phyloP scores from a whole-genome alignment of 2,329 filamentous ascomycete genomes.

The Nectriaceae sp. region DNA sequence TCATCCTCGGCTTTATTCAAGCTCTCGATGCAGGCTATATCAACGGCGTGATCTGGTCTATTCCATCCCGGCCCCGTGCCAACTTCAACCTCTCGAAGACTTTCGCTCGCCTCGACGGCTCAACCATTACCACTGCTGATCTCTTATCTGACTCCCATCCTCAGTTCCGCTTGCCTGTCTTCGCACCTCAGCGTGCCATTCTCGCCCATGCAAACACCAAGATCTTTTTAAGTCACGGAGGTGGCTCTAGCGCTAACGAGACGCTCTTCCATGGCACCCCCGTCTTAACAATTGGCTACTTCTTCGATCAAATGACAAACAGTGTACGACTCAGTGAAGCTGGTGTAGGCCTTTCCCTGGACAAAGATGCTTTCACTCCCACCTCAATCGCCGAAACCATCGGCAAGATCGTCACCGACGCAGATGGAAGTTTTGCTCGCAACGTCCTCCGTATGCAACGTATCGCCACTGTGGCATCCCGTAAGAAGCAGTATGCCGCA shows the following conservation, averaged over 20 bases:
- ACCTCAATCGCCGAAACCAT: conserved; percentile 33
- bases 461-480: conserved; percentile 39
- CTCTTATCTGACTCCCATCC: conserved; percentile 33
- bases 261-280: conserved; percentile 40
- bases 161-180: conserved; percentile 34
- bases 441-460: conserved; percentile 39
- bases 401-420: conserved; percentile 29
- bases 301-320: conserved; percentile 45
- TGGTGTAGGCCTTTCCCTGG: conserved; percentile 37
- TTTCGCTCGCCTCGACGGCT: conserved; percentile 14
- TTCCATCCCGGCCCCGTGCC: conserved; percentile 25
- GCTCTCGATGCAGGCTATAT: conserved; percentile 29
- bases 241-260: conserved; percentile 44
- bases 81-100: conserved; percentile 21
- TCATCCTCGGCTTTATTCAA: conserved; percentile 34
- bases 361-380: conserved; percentile 39
- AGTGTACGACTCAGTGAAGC: conserved; percentile 34
- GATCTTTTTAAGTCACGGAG: conserved; percentile 45
- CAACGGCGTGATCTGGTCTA: conserved; percentile 43
- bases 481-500: conserved; percentile 39
- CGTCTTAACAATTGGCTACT: conserved; percentile 39
- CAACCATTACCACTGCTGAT: conserved; percentile 5
- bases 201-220: conserved; percentile 35
- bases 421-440: conserved; percentile 29
- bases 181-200: conserved; percentile 44